These are phyloP conservation scores for Metschnikowia cerradonensis DNA, from an alignment of 805 yeast genomes.

Conservation along the genomic window DNA sequence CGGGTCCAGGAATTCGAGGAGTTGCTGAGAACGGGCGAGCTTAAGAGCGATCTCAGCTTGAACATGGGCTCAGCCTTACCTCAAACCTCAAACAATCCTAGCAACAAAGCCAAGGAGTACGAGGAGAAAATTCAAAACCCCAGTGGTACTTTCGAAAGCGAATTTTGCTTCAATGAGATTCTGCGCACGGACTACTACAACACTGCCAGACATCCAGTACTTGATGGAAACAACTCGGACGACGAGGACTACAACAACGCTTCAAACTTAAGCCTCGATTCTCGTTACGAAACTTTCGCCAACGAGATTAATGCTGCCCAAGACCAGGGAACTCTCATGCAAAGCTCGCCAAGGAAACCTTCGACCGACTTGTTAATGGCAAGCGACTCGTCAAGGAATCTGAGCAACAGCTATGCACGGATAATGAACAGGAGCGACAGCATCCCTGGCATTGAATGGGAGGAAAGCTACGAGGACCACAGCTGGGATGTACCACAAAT, in stretches of 20 bases:
- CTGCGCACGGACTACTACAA: neutral
- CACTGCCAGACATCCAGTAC: neutral
- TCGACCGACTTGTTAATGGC: neutral
- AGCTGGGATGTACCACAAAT: neutral
- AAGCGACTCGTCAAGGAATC: neutral
- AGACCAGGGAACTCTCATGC: neutral
- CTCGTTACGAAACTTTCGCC: neutral
- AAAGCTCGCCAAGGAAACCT: neutral
- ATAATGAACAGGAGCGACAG: no score
- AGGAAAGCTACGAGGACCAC: neutral
- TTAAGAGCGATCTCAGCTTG: neutral
- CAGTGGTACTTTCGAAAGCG: no score
- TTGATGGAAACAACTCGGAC: constrained; percentile 3
- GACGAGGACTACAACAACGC: neutral
- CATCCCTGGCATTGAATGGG: neutral
- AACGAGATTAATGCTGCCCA: neutral
- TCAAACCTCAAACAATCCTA: no score
- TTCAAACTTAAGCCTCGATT: neutral
- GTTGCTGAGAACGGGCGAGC: neutral
- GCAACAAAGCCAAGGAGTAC: neutral
- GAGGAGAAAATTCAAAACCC: neutral
- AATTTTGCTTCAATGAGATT: no score
- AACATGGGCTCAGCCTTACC: neutral
- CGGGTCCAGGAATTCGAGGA: neutral
- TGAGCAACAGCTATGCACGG: neutral